Conservation (phyloP, 1,284 basidiomycete species). For the Mixia osmundae region DNA sequence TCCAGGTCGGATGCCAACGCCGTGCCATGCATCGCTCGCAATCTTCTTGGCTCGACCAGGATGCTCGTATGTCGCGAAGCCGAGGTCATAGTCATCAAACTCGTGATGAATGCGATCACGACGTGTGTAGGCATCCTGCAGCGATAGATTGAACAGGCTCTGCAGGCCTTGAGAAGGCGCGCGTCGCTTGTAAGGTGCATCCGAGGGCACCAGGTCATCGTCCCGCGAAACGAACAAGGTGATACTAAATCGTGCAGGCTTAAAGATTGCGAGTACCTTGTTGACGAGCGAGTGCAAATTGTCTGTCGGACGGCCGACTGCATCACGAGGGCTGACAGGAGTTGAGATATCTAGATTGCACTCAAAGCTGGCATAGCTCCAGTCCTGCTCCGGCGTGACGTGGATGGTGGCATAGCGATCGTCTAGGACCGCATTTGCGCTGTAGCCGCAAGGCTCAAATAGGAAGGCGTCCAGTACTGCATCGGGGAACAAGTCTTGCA, state of each 20-base stretch:
- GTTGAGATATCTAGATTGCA: slow-evolving; percentile 65
- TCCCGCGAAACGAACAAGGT: slow-evolving; percentile 73
- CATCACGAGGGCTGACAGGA: neutral
- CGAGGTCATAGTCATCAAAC: slow-evolving; percentile 9
- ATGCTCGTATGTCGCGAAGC: slow-evolving; percentile 8
- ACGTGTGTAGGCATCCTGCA: too few species aligned
- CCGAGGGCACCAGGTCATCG: slow-evolving; percentile 31
- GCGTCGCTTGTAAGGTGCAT: slow-evolving; percentile 97
- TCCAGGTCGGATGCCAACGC: too few species aligned
- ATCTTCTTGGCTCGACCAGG: too few species aligned
- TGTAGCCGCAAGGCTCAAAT: slow-evolving; percentile 91
- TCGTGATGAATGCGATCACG: too few species aligned
- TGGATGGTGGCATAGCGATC: slow-evolving; percentile 97
- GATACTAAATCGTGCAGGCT: slow-evolving; percentile 62
- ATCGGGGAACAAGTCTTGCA: slow-evolving; percentile 56
- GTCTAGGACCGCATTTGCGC: slow-evolving; percentile 75
- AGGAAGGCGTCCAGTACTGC: slow-evolving; percentile 80
- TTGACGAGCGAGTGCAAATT: slow-evolving; percentile 33
- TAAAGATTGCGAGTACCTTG: slow-evolving; percentile 77
- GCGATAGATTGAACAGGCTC: neutral
- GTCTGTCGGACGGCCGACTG: neutral
- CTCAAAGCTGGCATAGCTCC: slow-evolving; percentile 95
- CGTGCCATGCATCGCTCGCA: too few species aligned
- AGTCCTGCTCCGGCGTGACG: slow-evolving; percentile 90
- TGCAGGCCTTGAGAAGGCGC: slow-evolving; percentile 20